Conservation (phyloP, 495 filamentous ascomycete genomes). For the Daldinia childiae region DNA sequence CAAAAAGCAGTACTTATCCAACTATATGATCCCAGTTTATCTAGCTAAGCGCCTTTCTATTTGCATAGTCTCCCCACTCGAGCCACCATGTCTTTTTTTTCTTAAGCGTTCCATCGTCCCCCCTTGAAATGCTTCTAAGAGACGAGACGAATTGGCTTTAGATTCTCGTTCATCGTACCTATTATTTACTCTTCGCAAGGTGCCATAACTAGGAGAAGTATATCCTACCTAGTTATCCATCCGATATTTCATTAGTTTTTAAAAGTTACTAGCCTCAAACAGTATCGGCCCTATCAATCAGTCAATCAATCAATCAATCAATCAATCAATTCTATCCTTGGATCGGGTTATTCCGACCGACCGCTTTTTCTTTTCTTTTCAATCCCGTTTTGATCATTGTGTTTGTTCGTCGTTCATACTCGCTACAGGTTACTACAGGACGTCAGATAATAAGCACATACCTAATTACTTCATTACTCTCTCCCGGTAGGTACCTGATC, state of each 20-base stretch:
- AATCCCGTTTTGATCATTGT: constrained; percentile 23
- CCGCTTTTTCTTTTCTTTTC: constrained; percentile 15
- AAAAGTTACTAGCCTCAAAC: constrained; percentile 14
- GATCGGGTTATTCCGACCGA: constrained; percentile 39
- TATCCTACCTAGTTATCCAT: constrained; percentile 17
- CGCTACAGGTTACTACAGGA: constrained; percentile 10
- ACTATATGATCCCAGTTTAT: constrained; percentile 1
- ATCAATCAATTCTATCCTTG: constrained; percentile 1
- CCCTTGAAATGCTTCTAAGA: constrained; percentile 35
- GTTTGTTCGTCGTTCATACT: constrained; percentile 11
- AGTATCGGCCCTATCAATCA: constrained; percentile 14
- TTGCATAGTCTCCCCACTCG: constrained; percentile 28
- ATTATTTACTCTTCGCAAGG: constrained; percentile 2
- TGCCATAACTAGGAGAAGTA: constrained; percentile 12
- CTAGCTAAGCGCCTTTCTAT: constrained; percentile 1
- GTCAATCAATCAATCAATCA: background rate
- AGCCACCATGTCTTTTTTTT: constrained; percentile 39
- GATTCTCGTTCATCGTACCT: constrained; percentile 10
- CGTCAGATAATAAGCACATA: constrained; percentile 14
- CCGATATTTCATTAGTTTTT: constrained; percentile 3
- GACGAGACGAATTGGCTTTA: constrained; percentile 10
- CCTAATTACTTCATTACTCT: background rate
- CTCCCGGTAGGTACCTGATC: constrained; percentile 16
- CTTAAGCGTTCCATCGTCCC: constrained; percentile 29
- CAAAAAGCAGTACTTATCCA: background rate